Conservation (phyloP, 345 rosid species). For the Balakata baccata region DNA sequence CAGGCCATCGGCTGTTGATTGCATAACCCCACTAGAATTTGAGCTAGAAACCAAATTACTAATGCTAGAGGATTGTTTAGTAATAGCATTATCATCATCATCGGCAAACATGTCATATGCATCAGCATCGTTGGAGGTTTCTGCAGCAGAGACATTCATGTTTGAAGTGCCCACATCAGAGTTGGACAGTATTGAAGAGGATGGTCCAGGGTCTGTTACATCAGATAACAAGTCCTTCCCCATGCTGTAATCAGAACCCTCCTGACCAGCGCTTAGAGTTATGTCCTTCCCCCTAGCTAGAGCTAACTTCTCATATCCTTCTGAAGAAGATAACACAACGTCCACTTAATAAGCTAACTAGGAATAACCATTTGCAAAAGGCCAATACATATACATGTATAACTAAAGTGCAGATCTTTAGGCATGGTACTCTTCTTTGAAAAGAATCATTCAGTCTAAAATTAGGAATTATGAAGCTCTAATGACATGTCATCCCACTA, state of each 20-base stretch:
- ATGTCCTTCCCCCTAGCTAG: constrained; percentile 45
- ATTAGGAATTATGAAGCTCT: not conserved
- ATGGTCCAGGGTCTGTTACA: constrained; percentile 23
- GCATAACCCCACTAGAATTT: constrained; percentile 28
- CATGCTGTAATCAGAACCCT: constrained; percentile 11
- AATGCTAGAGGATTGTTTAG: constrained; percentile 34
- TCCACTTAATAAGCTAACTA: not conserved
- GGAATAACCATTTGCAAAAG: not conserved
- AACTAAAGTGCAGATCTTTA: not conserved
- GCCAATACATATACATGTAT: not conserved
- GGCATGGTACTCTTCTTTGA: not conserved
- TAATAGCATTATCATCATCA: constrained; percentile 51
- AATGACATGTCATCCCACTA: not conserved
- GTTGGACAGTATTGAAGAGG: constrained; percentile 25
- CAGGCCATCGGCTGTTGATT: constrained; percentile 27
- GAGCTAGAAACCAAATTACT: constrained; percentile 29
- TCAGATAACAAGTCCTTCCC: constrained; percentile 22
- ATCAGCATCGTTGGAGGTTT: constrained; percentile 32
- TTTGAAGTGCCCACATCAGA: constrained; percentile 27
- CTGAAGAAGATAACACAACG: constrained; percentile 36
- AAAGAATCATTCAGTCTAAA: not conserved
- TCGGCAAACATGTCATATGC: constrained; percentile 79
- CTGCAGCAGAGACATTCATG: constrained; percentile 30
- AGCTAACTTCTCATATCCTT: constrained; percentile 78
- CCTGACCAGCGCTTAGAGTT: constrained; percentile 18